phyloP scores from a whole-genome alignment of 306 rosid genomes.

The Cicer arietinum region DNA sequence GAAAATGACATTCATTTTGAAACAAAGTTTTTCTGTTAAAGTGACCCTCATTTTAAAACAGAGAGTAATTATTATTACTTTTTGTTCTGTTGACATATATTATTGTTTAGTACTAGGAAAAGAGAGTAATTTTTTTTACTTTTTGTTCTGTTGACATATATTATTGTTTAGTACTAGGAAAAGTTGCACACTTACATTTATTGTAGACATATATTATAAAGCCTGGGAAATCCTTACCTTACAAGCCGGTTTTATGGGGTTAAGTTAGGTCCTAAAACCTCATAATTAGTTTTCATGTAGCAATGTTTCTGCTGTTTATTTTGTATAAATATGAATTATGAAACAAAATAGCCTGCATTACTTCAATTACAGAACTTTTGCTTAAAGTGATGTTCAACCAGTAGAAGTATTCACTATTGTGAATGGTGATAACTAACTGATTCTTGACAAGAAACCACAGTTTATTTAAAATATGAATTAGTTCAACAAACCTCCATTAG shows the following conservation, averaged over 20 bases:
- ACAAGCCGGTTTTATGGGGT: not conserved
- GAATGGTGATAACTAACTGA: not conserved
- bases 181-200: too few species aligned
- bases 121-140: too few species aligned
- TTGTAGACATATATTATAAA: not conserved
- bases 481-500: slow-evolving; percentile 10
- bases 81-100: too few species aligned
- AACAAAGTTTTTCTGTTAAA: too few species aligned
- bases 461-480: slow-evolving; percentile 8
- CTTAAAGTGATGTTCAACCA: not conserved
- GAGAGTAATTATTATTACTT: too few species aligned
- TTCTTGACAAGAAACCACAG: not conserved
- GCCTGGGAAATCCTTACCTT: not conserved
- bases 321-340: not conserved
- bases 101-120: too few species aligned
- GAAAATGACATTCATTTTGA: too few species aligned
- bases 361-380: slow-evolving; percentile 5
- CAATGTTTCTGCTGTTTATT: slow-evolving; percentile 17
- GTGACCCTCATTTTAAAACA: too few species aligned
- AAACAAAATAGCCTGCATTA: slow-evolving; percentile 6
- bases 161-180: not conserved
- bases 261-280: not conserved
- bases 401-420: slow-evolving; percentile 1
- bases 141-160: too few species aligned
- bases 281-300: not conserved